These are phyloP conservation scores for Suhomyces pyralidae DNA, from an alignment of 805 yeast species.

Conservation along the genomic window DNA sequence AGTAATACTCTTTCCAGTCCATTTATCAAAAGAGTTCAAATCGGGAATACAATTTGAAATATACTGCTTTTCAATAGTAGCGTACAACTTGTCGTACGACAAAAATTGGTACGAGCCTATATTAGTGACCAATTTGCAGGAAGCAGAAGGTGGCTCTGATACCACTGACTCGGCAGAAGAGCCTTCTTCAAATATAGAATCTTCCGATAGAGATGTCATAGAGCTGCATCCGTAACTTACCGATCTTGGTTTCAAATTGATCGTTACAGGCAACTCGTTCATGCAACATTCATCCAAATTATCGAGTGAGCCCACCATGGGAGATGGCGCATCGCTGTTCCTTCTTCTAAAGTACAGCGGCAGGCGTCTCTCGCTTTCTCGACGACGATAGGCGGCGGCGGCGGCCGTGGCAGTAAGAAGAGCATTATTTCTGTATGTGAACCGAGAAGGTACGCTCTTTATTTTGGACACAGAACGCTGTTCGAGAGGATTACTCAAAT, in stretches of 20 bases:
- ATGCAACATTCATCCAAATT: not conserved
- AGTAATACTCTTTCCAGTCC: slow-evolving; percentile 20
- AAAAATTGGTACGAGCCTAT: slow-evolving; percentile 11
- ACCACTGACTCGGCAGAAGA: not conserved
- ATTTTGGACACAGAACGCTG: slow-evolving; percentile 20
- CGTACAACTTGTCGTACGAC: slow-evolving; percentile 15
- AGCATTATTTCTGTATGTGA: slow-evolving; percentile 20
- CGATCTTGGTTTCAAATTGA: not conserved
- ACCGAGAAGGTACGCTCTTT: slow-evolving; percentile 24
- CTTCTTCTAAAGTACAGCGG: not conserved
- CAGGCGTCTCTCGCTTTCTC: not conserved
- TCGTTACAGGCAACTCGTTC: not conserved
- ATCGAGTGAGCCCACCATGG: not conserved
- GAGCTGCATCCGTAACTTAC: not conserved
- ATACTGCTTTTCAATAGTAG: slow-evolving; percentile 32
- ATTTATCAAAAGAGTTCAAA: slow-evolving; percentile 37
- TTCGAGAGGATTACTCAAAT: slow-evolving; percentile 32
- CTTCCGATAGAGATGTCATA: not conserved
- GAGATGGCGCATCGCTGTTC: not conserved
- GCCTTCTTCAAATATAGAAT: not conserved
- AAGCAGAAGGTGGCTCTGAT: not conserved
- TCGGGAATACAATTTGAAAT: slow-evolving; percentile 37
- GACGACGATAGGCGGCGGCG: slow-evolving; percentile 12
- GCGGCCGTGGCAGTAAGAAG: slow-evolving; percentile 19
- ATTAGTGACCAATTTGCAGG: slow-evolving; percentile 4